These are phyloP conservation scores for Trametes coccinea DNA, from an alignment of 768 basidiomycete species.

Conservation along the genomic window DNA sequence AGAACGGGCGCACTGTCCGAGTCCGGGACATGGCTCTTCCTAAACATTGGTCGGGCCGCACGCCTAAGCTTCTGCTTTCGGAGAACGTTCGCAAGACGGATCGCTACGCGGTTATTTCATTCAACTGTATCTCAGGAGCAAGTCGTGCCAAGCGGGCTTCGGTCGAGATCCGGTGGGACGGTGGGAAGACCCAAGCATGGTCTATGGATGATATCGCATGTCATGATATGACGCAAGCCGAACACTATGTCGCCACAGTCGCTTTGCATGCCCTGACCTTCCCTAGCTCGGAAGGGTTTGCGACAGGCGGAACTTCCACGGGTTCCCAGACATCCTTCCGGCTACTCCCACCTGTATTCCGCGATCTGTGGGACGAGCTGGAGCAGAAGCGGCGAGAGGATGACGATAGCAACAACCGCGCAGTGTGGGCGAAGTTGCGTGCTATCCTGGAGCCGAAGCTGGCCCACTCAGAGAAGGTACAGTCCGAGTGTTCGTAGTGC, in stretches of 20 bases:
- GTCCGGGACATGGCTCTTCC: slow-evolving; percentile 77
- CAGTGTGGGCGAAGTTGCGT: slow-evolving; percentile 68
- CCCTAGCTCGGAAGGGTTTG: slow-evolving; percentile 63
- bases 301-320: slow-evolving; percentile 46
- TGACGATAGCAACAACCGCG: slow-evolving; percentile 66
- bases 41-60: slow-evolving; percentile 80
- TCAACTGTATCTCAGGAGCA: slow-evolving; percentile 60
- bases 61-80: slow-evolving; percentile 71
- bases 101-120: slow-evolving; percentile 73
- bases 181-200: slow-evolving; percentile 62
- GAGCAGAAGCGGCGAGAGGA: slow-evolving; percentile 60
- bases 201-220: slow-evolving; percentile 87
- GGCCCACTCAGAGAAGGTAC: slow-evolving; percentile 44
- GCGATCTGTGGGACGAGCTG: slow-evolving; percentile 92
- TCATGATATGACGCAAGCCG: slow-evolving; percentile 73
- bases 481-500: too few species aligned
- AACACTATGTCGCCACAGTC: slow-evolving; percentile 85
- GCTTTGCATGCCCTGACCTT: slow-evolving; percentile 81
- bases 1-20: slow-evolving; percentile 51
- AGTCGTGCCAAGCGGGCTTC: slow-evolving; percentile 75
- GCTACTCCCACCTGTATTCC: slow-evolving; percentile 75
- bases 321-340: slow-evolving; percentile 68
- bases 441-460: slow-evolving; percentile 65
- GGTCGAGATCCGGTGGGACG: slow-evolving; percentile 74
- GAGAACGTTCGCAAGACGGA: slow-evolving; percentile 71